phyloP scores from a whole-genome alignment of 768 basidiomycete genomes.

The Trametes meyenii region DNA sequence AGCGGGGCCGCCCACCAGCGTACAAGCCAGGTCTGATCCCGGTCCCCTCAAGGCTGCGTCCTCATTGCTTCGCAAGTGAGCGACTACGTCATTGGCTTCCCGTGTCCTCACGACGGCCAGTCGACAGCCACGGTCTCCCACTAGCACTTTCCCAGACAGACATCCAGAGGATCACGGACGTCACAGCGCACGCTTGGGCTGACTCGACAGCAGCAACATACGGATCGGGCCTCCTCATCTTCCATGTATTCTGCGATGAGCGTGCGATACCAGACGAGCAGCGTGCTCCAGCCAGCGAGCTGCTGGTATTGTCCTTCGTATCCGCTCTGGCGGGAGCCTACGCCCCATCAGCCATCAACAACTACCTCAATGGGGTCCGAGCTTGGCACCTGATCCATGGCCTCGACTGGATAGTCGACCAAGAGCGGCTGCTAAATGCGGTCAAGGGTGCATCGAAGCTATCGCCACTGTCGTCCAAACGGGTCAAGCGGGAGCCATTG shows the following conservation, averaged over 20 bases:
- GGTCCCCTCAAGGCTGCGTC: too few relatives aligned
- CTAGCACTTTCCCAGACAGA: conserved; percentile 23
- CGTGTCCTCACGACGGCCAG: not conserved
- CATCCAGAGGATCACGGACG: conserved; percentile 27
- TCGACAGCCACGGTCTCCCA: not conserved
- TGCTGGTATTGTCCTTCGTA: conserved; percentile 32
- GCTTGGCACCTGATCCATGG: conserved; percentile 54
- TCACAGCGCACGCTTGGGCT: conserved; percentile 35
- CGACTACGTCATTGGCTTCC: conserved; percentile 17
- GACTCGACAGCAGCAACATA: conserved; percentile 39
- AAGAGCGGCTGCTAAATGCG: conserved; percentile 30
- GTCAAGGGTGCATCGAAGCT: conserved; percentile 36
- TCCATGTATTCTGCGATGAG: conserved; percentile 44
- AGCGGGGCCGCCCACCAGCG: too few relatives aligned
- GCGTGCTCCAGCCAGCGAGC: conserved; percentile 32
- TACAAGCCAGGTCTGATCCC: too few relatives aligned
- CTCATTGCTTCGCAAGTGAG: not conserved
- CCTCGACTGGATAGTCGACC: conserved; percentile 34
- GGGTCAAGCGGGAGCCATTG: conserved; percentile 36
- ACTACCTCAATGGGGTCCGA: conserved; percentile 42
- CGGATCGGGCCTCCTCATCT: conserved; percentile 40
- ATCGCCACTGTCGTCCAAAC: conserved; percentile 36
- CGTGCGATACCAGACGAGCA: conserved; percentile 35
- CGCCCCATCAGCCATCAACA: conserved; percentile 36
- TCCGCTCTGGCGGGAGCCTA: conserved; percentile 33